These are phyloP conservation scores for Smallanthus sonchifolius DNA, from an alignment of 129 eudicot genomes.

Conservation along the genomic window DNA sequence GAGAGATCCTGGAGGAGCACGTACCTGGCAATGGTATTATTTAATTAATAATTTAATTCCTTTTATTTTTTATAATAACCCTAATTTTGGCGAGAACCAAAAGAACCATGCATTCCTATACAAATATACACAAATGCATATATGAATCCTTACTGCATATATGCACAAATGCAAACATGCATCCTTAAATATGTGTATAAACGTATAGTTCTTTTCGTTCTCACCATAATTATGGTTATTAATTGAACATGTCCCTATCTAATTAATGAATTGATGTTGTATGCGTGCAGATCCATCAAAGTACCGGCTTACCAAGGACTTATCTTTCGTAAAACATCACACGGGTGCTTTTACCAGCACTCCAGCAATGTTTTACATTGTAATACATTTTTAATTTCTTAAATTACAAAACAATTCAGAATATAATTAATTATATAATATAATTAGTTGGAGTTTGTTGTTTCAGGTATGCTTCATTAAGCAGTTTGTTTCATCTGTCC, in stretches of 20 bases:
- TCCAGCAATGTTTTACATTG: constrained; percentile 53
- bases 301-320: constrained; percentile 63
- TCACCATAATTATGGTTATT: too few species aligned
- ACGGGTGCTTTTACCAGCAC: constrained; percentile 52
- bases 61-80: too few species aligned
- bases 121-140: too few species aligned
- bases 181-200: too few species aligned
- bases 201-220: too few species aligned
- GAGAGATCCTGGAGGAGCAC: constrained; percentile 27
- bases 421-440: not conserved
- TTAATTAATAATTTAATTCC: not conserved
- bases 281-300: constrained; percentile 45
- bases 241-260: too few species aligned
- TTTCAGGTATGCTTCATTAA: constrained; percentile 66
- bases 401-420: not conserved
- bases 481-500: constrained; percentile 61
- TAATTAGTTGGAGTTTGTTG: not conserved
- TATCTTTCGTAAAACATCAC: constrained; percentile 66
- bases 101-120: too few species aligned
- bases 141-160: too few species aligned
- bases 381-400: not conserved
- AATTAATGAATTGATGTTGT: not conserved
- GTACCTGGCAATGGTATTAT: constrained; percentile 19
- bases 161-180: too few species aligned
- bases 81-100: too few species aligned